Conservation (phyloP, 1,284 basidiomycete genomes). For the Cronartium quercuum region DNA sequence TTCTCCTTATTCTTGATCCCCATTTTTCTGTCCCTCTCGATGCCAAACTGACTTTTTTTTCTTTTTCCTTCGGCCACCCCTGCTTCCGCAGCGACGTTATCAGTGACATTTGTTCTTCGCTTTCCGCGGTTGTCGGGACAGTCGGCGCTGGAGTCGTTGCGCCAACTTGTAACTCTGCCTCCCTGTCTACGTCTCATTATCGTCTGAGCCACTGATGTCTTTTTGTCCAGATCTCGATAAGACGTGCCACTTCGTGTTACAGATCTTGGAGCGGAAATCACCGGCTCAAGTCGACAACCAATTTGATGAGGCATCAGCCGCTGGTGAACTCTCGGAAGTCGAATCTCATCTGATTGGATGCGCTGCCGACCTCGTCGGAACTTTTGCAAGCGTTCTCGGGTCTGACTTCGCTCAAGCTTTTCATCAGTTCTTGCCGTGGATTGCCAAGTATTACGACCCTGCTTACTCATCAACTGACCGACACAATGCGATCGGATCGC, state of each 20-base stretch:
- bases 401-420: constrained; percentile 80
- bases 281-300: constrained; percentile 95
- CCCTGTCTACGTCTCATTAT: background rate
- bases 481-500: constrained; percentile 83
- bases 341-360: constrained; percentile 92
- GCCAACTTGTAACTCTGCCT: constrained; percentile 8
- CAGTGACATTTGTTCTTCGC: constrained; percentile 30
- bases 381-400: constrained; percentile 78
- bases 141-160: constrained; percentile 39
- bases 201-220: constrained; percentile 39
- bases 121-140: constrained; percentile 25
- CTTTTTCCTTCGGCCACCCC: background rate
- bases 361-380: constrained; percentile 87
- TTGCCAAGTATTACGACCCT: constrained; percentile 79
- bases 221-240: constrained; percentile 63
- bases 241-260: constrained; percentile 69
- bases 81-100: constrained; percentile 16
- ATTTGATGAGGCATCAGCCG: constrained; percentile 76
- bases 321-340: constrained; percentile 76
- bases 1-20: background rate
- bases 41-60: background rate
- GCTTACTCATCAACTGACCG: constrained; percentile 67
- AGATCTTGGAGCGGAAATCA: constrained; percentile 84
- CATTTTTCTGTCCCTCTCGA: background rate
- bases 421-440: constrained; percentile 75